phyloP scores from a whole-genome alignment of 805 yeast species.

The Debaryomyces hansenii region DNA sequence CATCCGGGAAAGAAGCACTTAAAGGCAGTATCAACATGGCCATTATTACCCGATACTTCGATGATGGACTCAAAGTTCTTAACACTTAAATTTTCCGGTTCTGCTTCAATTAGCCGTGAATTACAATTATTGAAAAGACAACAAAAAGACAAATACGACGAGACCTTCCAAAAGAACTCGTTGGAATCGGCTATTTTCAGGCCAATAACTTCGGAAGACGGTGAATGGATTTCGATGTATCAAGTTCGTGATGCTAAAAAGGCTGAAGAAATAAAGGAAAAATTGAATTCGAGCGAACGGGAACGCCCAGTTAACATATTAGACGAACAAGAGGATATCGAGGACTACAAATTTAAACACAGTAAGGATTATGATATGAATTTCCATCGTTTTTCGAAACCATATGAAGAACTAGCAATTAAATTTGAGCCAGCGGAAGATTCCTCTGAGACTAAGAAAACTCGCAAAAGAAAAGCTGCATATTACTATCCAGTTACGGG shows the following conservation, averaged over 20 bases:
- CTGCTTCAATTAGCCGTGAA: constrained; percentile 50
- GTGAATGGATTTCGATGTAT: constrained; percentile 69
- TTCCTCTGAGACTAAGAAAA: constrained; percentile 28
- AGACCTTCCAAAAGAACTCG: constrained; percentile 31
- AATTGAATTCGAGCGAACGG: constrained; percentile 40
- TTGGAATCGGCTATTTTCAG: constrained; percentile 66
- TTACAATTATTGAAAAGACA: constrained; percentile 27
- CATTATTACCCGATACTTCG: constrained; percentile 86
- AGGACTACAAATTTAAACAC: constrained; percentile 57
- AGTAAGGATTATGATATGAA: constrained; percentile 80
- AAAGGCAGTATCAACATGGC: constrained; percentile 76
- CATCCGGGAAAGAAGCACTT: constrained; percentile 81
- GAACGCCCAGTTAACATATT: constrained; percentile 42
- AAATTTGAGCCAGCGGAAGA: constrained; percentile 47
- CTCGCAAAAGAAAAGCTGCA: constrained; percentile 54
- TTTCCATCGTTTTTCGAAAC: constrained; percentile 43
- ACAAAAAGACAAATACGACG: constrained; percentile 27
- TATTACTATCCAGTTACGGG: constrained; percentile 78
- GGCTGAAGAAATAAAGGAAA: constrained; percentile 22
- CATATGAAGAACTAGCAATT: constrained; percentile 66
- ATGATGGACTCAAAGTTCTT: constrained; percentile 77
- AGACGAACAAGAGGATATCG: constrained; percentile 44
- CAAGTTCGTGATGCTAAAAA: constrained; percentile 20
- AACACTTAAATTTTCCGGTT: constrained; percentile 60
- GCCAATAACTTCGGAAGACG: constrained; percentile 70